Percentiles rank a stretch among this genome's conserved stretches.
These are phyloP conservation scores for Neobulgaria alba DNA, from an alignment of 2,329 filamentous ascomycete genomes.

Conservation along the genomic window DNA sequence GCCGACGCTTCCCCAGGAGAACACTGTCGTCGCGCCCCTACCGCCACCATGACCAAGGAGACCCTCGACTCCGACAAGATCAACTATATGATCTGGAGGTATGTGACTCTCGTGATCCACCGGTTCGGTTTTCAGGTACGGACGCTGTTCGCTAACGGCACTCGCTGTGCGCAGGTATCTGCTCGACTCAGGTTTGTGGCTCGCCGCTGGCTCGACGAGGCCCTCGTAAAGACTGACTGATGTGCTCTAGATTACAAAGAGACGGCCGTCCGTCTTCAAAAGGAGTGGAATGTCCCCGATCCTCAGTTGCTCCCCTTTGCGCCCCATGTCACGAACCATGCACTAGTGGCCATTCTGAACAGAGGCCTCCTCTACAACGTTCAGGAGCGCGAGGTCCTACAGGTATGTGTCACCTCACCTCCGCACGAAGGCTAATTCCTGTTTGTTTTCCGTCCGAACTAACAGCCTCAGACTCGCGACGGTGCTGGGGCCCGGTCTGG, in stretches of 20 bases:
- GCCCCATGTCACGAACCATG: slow-evolving; percentile 55
- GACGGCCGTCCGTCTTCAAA: slow-evolving; percentile 58
- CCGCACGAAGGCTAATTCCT: not conserved
- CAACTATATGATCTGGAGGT: slow-evolving; percentile 67
- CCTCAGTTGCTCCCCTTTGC: slow-evolving; percentile 57
- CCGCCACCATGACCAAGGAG: slow-evolving; percentile 28
- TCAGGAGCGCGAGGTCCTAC: slow-evolving; percentile 42
- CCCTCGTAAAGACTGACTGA: slow-evolving; percentile 7
- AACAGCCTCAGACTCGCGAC: slow-evolving; percentile 5
- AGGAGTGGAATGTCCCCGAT: slow-evolving; percentile 57
- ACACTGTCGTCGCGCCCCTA: slow-evolving; percentile 4
- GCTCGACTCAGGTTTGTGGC: slow-evolving; percentile 28
- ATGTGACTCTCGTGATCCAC: slow-evolving; percentile 33
- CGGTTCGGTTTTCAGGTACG: slow-evolving; percentile 20
- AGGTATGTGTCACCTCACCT: slow-evolving; percentile 20
- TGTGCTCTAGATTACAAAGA: slow-evolving; percentile 52
- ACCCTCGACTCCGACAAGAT: slow-evolving; percentile 54
- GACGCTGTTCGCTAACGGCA: slow-evolving; percentile 25
- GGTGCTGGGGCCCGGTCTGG: slow-evolving; percentile 16
- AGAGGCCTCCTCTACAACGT: slow-evolving; percentile 54
- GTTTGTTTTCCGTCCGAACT: not conserved
- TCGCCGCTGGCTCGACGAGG: slow-evolving; percentile 2
- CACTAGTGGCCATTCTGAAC: slow-evolving; percentile 54
- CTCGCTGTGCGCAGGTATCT: slow-evolving; percentile 27
- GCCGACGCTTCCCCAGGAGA: no score